phyloP scores from a whole-genome alignment of 345 rosid genomes.

The Melastoma malabathricum region DNA sequence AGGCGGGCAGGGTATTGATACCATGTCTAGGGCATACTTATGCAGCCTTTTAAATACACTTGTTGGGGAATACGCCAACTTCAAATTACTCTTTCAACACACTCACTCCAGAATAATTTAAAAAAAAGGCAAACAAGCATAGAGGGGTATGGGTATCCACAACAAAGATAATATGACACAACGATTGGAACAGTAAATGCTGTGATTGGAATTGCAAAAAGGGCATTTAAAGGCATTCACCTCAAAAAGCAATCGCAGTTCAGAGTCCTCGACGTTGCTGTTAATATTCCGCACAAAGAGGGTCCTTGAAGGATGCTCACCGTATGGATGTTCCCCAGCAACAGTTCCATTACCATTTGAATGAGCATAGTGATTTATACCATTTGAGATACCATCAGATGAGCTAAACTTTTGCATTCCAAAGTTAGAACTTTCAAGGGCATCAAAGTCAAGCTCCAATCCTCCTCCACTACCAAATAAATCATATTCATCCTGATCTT shows the following conservation, averaged over 20 bases:
- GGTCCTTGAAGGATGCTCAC: slow-evolving; percentile 97
- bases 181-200: slow-evolving; percentile 1
- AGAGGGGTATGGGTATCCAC: no score
- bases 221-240: slow-evolving; percentile 15
- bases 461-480: slow-evolving; percentile 81
- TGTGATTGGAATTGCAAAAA: background rate
- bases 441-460: slow-evolving; percentile 65
- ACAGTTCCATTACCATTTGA: slow-evolving; percentile 43
- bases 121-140: no score
- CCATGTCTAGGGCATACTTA: no score
- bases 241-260: slow-evolving; percentile 77
- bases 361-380: slow-evolving; percentile 28
- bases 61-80: no score
- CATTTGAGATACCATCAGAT: slow-evolving; percentile 41
- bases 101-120: no score
- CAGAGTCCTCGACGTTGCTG: slow-evolving; percentile 87
- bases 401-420: slow-evolving; percentile 36
- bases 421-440: slow-evolving; percentile 33
- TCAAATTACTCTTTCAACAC: no score
- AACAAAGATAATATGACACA: no score
- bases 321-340: slow-evolving; percentile 86
- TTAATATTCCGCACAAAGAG: slow-evolving; percentile 87
- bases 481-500: slow-evolving; percentile 77
- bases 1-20: no score
- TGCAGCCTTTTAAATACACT: no score